phyloP scores from a whole-genome alignment of 192 early-diverging fungal species.

The Chytriomyces confervae region DNA sequence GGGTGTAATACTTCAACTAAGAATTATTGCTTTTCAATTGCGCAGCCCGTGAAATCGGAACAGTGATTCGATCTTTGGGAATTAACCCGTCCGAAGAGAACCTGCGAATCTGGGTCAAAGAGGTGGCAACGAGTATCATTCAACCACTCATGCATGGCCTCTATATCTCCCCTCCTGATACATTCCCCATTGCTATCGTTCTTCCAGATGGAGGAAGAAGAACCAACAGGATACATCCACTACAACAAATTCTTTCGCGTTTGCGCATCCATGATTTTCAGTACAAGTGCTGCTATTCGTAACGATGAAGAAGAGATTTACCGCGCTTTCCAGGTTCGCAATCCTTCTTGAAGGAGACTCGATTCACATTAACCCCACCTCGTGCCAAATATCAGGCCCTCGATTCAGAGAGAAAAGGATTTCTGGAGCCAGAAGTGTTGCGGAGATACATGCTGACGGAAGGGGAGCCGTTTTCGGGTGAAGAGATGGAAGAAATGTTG shows the following conservation, averaged over 20 bases:
- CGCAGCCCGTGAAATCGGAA: conserved; percentile 57
- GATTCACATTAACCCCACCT: neutral
- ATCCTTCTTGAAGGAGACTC: conserved; percentile 1
- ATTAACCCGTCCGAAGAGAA: conserved; percentile 58
- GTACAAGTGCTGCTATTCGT: conserved; percentile 31
- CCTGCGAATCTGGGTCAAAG: conserved; percentile 51
- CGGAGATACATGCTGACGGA: conserved; percentile 43
- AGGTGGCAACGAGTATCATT: conserved; percentile 29
- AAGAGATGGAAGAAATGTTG: conserved; percentile 65
- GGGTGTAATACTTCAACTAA: neutral
- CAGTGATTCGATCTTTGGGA: conserved; percentile 57
- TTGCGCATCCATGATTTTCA: conserved; percentile 24
- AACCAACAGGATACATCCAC: conserved; percentile 55
- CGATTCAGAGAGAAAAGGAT: conserved; percentile 58
- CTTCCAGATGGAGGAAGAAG: conserved; percentile 58
- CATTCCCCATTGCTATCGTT: neutral
- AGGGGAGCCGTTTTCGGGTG: conserved; percentile 55
- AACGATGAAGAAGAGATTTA: conserved; percentile 59
- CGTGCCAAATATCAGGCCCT: conserved; percentile 39
- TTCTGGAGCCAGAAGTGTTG: conserved; percentile 55
- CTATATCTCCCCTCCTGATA: neutral
- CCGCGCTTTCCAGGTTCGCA: conserved; percentile 53
- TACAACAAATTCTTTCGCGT: conserved; percentile 47
- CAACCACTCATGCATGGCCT: neutral
- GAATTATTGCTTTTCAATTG: neutral